Evolutionary conservation across 2,329 filamentous ascomycete species (phyloP), one percentile per base, ranked within the genome.

Genomic region (Aureobasidium sp.): DNA sequence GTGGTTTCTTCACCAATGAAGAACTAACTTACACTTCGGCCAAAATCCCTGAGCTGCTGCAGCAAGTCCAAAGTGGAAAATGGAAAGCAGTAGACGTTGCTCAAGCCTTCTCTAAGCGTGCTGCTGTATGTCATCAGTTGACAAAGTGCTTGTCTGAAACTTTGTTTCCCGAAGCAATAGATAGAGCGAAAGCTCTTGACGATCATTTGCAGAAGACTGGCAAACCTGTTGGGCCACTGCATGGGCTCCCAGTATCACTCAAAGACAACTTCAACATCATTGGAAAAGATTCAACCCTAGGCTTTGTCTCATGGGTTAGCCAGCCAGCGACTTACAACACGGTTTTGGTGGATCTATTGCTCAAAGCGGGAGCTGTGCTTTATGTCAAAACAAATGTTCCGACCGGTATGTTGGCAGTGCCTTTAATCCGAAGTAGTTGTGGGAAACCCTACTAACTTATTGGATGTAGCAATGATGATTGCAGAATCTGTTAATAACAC

Each of bases 371-470:
- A 1, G 84, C 84, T 1, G 74, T 88, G 0, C 68, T 84, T n/a
- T 84, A 86, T 58, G 76, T 79, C 58, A 87, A 87, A 67, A 87
- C 84, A 0, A 86, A 86, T 59, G 71, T 87, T 2, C 83, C 84
- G 0, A 83, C 80, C 1, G 80, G 80, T 11, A 39, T 39, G 37
- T n/a, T 35, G 6, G 6, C 27, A 7, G 27, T 29, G 27, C 6
- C 27, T 29, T 6, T 29, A 29, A 12, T 29, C 12, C 27, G n/a
- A n/a, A 29, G 27, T 12, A 29, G 6, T 29, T 29, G 27, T 12
- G 6, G 27, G 27, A 12, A 7, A 12, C 27, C 27, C 6, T 29
- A 12, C 27, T 29, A 29, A 29, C 27, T 7, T 29, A 29, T n/a
- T n/a, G n/a, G n/a, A n/a, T n/a, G n/a, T n/a, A n/a, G 42, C 45